Conservation (phyloP, 352 stramenopile genomes). For the Globisporangium nunn region DNA sequence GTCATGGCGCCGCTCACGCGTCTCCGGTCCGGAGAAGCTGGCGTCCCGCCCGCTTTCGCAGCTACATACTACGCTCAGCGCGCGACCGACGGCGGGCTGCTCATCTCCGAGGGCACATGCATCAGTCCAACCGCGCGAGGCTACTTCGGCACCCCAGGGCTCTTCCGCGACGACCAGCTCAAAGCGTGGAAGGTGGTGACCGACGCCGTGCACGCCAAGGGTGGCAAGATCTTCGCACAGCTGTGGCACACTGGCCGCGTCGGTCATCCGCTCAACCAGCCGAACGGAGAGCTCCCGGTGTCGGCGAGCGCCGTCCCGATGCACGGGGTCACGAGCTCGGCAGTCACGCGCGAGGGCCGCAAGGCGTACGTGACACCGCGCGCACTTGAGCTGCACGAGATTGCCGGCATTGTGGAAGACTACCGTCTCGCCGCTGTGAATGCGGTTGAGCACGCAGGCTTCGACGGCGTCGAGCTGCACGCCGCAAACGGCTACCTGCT, state of each 20-base stretch:
- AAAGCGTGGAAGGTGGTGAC: slow-evolving; percentile 51
- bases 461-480: slow-evolving; percentile 87
- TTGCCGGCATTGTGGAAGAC: slow-evolving; percentile 42
- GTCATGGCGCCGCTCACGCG: slow-evolving; percentile 63
- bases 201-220: slow-evolving; percentile 64
- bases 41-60: slow-evolving; percentile 29
- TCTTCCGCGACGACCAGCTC: slow-evolving; percentile 42
- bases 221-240: slow-evolving; percentile 73
- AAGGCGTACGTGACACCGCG: slow-evolving; percentile 31
- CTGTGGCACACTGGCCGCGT: slow-evolving; percentile 82
- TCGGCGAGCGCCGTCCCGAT: slow-evolving; percentile 27
- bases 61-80: slow-evolving; percentile 62
- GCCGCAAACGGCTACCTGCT: slow-evolving; percentile 84
- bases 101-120: slow-evolving; percentile 57
- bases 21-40: slow-evolving; percentile 22
- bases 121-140: slow-evolving; percentile 31
- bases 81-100: slow-evolving; percentile 39
- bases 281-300: slow-evolving; percentile 36
- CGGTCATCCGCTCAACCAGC: slow-evolving; percentile 54
- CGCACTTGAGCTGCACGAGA: slow-evolving; percentile 53
- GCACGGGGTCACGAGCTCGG: slow-evolving; percentile 10
- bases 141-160: slow-evolving; percentile 39
- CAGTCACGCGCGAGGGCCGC: slow-evolving; percentile 20
- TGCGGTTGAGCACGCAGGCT: slow-evolving; percentile 50
- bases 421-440: slow-evolving; percentile 42